These are phyloP conservation scores for Fusarium pseudograminearum DNA, from an alignment of 2,329 filamentous ascomycete species.

Conservation along the genomic window DNA sequence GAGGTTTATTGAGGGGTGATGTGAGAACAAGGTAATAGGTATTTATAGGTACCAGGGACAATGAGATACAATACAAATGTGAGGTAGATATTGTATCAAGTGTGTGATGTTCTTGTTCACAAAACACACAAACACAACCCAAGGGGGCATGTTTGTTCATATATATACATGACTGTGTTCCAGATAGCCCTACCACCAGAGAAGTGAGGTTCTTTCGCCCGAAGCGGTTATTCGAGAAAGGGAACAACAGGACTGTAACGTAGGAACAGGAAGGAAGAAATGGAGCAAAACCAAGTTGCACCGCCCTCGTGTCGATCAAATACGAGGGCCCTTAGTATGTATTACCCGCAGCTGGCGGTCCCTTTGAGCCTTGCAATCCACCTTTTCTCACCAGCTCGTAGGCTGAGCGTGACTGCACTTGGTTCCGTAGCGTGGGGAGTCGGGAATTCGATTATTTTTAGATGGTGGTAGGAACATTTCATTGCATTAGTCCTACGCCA, in stretches of 20 bases:
- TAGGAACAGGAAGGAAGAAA: slow-evolving; percentile 16
- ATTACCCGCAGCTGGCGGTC: slow-evolving; percentile 34
- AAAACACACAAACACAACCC: slow-evolving; percentile 15
- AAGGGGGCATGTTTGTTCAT: slow-evolving; percentile 30
- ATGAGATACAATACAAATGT: slow-evolving; percentile 1
- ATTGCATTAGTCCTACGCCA: slow-evolving; percentile 1
- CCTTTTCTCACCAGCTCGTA: slow-evolving; percentile 12
- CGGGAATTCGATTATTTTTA: slow-evolving; percentile 37
- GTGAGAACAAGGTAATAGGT: not conserved
- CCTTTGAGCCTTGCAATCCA: slow-evolving; percentile 27
- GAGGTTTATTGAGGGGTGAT: not conserved
- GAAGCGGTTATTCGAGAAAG: slow-evolving; percentile 25
- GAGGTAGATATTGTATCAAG: slow-evolving; percentile 13
- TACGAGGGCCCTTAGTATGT: slow-evolving; percentile 29
- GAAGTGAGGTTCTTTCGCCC: slow-evolving; percentile 8
- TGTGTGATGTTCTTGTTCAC: slow-evolving; percentile 7
- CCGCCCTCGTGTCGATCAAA: slow-evolving; percentile 38
- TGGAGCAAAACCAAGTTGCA: slow-evolving; percentile 28
- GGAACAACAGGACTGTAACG: slow-evolving; percentile 18
- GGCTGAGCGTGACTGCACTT: slow-evolving; percentile 17
- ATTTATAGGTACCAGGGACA: not conserved
- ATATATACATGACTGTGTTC: not conserved
- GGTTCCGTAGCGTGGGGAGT: slow-evolving; percentile 15
- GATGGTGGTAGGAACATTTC: not conserved
- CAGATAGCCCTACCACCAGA: slow-evolving; percentile 10